Evolutionary conservation across 1,284 basidiomycete species (phyloP), one percentile per base, ranked within the genome.

Genomic region (Malassezia yamatoensis): DNA sequence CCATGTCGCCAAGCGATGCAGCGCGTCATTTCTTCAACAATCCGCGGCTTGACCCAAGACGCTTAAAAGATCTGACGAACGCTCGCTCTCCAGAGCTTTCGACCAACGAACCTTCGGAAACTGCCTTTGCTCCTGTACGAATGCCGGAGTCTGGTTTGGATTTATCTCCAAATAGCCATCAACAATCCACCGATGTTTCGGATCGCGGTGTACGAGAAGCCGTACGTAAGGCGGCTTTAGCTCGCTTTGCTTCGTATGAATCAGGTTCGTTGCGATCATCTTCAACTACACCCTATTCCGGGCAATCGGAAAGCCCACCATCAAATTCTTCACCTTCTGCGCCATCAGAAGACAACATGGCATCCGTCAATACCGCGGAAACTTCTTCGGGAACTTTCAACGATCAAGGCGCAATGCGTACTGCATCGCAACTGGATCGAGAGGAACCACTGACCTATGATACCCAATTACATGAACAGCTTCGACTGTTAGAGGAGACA

Each of bases 401-500:
- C 7, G 24, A 29, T 29, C 24, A 3, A 29, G 7, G 24, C 3
- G 24, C 24, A 7, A 29, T 29, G 24, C 24, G 7, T 3, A 29
- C 3, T 8, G 8, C 38, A 39, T 8, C 38, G 3, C 38, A n/a
- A 39, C 38, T 20, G 7, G 24, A 29, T 29, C 24, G 7, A 29
- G n/a, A 20, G 4, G 41, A 43, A 2, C 15, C 41, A 6, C 41
- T 32, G 13, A n/a, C 41, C 6, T 24, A 20, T 18, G 45, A 47
- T 47, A 47, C 45, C 45, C 45, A 47, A 47, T 36, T 47, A 21
- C 45, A n/a, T 13, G 35, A 47, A 21, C 50, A 37, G 32, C 13
- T 57, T 13, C 37, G 29, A 3, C 29, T 40, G 3, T 42, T 57
- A 36, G 33, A 57, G 44, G 49, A 57, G 33, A 40, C 49, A 6